These are phyloP conservation scores for Ceratobasidium sp. DNA, from an alignment of 1,284 basidiomycete species.

Conservation along the genomic window DNA sequence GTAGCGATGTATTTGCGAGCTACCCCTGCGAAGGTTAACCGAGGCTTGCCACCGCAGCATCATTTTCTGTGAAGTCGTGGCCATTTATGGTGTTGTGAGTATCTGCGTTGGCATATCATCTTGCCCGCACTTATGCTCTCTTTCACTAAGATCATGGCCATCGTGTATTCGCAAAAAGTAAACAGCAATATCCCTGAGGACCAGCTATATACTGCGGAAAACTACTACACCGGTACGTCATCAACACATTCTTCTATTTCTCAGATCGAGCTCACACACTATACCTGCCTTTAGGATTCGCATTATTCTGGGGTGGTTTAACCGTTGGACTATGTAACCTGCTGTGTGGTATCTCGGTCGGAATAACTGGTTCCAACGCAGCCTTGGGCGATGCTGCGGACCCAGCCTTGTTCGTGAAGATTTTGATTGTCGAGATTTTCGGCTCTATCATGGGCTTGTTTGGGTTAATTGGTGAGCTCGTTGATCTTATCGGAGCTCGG, in stretches of 20 bases:
- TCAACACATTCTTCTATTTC: background rate
- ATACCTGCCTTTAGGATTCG: slow-evolving; percentile 71
- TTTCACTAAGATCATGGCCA: slow-evolving; percentile 86
- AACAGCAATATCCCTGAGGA: slow-evolving; percentile 68
- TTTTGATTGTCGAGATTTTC: slow-evolving; percentile 95
- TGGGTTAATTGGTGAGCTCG: slow-evolving; percentile 85
- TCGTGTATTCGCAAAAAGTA: slow-evolving; percentile 91
- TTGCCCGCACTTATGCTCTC: background rate
- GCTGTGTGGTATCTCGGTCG: slow-evolving; percentile 92
- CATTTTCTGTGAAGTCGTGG: slow-evolving; percentile 99
- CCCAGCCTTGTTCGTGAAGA: slow-evolving; percentile 93
- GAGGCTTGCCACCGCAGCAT: slow-evolving; percentile 69
- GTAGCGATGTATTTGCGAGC: slow-evolving; percentile 50
- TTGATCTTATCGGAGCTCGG: background rate
- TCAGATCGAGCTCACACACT: background rate
- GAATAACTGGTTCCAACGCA: slow-evolving; percentile 92
- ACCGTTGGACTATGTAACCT: slow-evolving; percentile 93
- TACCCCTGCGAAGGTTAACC: background rate
- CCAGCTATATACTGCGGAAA: slow-evolving; percentile 80
- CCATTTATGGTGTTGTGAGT: slow-evolving; percentile 94
- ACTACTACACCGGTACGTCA: slow-evolving; percentile 89
- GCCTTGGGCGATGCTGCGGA: slow-evolving; percentile 94
- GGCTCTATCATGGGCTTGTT: slow-evolving; percentile 93
- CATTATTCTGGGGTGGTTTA: slow-evolving; percentile 95
- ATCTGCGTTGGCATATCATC: background rate